phyloP scores from a whole-genome alignment of 2,329 filamentous ascomycete species.

The Pseudogymnoascus sp. region DNA sequence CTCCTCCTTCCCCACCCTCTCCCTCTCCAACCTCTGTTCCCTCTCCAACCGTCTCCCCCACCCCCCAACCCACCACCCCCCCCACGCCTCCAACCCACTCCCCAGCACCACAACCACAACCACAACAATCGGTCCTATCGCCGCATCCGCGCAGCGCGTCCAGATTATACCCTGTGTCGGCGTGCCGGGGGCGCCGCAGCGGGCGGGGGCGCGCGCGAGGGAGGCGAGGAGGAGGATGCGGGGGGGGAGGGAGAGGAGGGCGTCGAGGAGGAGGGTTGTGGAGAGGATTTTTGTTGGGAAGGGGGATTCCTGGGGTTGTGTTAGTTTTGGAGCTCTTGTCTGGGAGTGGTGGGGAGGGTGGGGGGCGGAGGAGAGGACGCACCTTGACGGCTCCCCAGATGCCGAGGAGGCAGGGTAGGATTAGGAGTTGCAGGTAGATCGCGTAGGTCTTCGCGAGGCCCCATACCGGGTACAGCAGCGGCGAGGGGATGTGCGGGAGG shows the following conservation, averaged over 20 bases:
- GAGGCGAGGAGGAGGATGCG: not conserved
- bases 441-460: conserved; percentile 27
- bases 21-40: not conserved
- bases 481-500: conserved; percentile 24
- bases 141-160: not conserved
- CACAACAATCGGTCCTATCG: not conserved
- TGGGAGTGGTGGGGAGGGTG: not conserved
- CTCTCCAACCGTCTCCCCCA: not conserved
- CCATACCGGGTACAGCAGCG: not conserved
- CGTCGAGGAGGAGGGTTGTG: not conserved
- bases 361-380: conserved; percentile 23
- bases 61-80: not conserved
- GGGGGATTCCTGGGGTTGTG: conserved; percentile 9
- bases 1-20: not conserved
- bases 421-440: conserved; percentile 32
- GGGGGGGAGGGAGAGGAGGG: not conserved
- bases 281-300: not conserved
- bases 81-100: not conserved
- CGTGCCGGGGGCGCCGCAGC: not conserved
- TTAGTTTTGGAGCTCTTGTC: not conserved
- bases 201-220: not conserved
- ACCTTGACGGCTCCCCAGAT: conserved; percentile 36
- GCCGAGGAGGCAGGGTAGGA: conserved; percentile 32
- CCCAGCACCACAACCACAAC: not conserved
- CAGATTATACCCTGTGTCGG: not conserved